Base-by-base conservation (phyloP, 148 eudicot species). In the Pharnaceum exiguum region DNA sequence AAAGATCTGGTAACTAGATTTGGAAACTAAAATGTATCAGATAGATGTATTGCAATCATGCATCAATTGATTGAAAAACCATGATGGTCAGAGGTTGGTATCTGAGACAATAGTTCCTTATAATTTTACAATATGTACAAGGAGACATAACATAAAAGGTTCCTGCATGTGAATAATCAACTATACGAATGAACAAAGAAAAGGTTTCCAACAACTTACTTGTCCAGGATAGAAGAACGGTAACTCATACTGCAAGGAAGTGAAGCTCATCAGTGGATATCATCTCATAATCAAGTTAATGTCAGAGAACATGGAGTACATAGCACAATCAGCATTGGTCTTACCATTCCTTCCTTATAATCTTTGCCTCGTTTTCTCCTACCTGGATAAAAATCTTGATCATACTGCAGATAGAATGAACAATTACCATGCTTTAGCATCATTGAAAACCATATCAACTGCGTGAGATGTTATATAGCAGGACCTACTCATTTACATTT, bases 221-320 rank as follows among this genome's bases (percentile, higher is more conserved):
- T 94, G 96, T 59, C 96, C 99, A 7, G 99, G 99, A 69, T 94
- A 94, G 62, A 89, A 94, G 67, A 89, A 94, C 51, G 99, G 99
- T 55, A 94, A 86, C 64, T 94, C 99, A 71, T 86, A 94, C 99
- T 94, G 87, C 95, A 83, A 54, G 37, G 60, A 51, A 13, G 28
- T 55, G 70, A 59, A 57, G 3, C 62, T 19, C 48, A 29, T 62
- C 31, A 76, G 69, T 55, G 31, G 47, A 44, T 27, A 42, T 28
- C 51, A 59, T 48, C 21, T 36, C 49, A 51, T 21, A n/a, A 32
- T 47, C n/a, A 15, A 25, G 19, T 15, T 40, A 64, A 29, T 26
- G 46, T 38, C 26, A 16, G 28, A 28, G 61, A 63, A 49, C 44
- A 59, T n/a, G 19, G 59, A 44, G 15, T 42, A 47, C 24, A 0